Percentiles rank a stretch among this genome's conserved stretches.
Conservation (phyloP, 108 stramenopile species). For the Stephanodiscus minutulus region DNA sequence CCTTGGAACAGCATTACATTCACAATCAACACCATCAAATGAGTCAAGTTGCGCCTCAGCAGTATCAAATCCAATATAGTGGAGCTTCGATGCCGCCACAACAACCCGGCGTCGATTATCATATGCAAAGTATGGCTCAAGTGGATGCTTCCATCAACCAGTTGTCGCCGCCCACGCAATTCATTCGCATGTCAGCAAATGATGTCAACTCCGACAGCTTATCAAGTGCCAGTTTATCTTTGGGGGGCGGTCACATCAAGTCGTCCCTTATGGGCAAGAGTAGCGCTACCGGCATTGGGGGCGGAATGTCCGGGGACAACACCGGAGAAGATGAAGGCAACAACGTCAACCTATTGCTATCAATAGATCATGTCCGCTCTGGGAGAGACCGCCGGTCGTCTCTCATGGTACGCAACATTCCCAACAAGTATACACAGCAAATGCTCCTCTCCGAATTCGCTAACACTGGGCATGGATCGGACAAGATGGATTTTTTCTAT, state of each 20-base stretch:
- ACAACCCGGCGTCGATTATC: conserved; percentile 8
- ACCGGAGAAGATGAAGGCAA: conserved; percentile 34
- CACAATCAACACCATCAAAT: conserved; percentile 17
- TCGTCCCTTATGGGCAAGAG: conserved; percentile 13
- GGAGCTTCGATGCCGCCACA: conserved; percentile 18
- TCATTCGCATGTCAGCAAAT: conserved; percentile 33
- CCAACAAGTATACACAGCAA: conserved; percentile 99
- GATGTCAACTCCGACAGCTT: conserved; percentile 41
- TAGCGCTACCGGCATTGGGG: conserved; percentile 23
- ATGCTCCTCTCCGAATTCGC: conserved; percentile 95
- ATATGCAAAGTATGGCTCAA: neutral
- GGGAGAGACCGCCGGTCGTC: conserved; percentile 94
- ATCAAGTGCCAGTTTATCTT: conserved; percentile 43
- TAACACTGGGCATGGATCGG: conserved; percentile 86
- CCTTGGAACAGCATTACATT: conserved; percentile 22
- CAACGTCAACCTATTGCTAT: conserved; percentile 53
- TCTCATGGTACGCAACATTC: conserved; percentile 99
- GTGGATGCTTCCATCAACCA: conserved; percentile 15
- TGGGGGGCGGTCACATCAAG: neutral
- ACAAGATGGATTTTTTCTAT: conserved; percentile 98
- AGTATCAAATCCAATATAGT: conserved; percentile 44
- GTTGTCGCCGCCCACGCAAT: conserved; percentile 35
- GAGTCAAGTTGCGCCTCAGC: conserved; percentile 25
- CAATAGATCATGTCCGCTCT: conserved; percentile 70
- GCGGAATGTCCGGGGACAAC: conserved; percentile 25